Evolutionary conservation across 2,329 filamentous ascomycete genomes (phyloP).

Genomic region (Calonectria leucothoes): DNA sequence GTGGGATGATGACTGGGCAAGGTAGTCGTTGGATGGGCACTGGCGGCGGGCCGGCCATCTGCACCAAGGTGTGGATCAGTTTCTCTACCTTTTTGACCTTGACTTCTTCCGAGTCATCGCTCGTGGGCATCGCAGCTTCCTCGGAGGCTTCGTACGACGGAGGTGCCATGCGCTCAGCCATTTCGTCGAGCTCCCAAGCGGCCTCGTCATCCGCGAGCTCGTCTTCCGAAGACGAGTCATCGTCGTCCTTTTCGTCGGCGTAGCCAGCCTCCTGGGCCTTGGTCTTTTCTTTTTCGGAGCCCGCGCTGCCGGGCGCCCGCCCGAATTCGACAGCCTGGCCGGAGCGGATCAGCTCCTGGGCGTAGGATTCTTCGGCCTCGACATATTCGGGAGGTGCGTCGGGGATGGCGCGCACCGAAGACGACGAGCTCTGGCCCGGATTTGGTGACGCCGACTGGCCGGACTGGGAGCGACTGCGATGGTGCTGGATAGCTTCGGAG

Average conservation of each 20-base stretch:
- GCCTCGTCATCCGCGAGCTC: slow-evolving; percentile 4
- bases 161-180: slow-evolving; percentile 3
- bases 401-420: background rate
- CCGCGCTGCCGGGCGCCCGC: background rate
- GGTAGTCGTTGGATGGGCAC: background rate
- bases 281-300: background rate
- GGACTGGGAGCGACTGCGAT: background rate
- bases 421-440: background rate
- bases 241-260: background rate
- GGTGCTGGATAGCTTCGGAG: slow-evolving; percentile 8
- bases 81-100: slow-evolving; percentile 2
- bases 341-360: background rate
- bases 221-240: background rate
- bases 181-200: slow-evolving; percentile 12
- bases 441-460: background rate
- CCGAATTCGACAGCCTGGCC: background rate
- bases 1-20: slow-evolving; percentile 10
- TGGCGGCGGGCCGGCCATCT: slow-evolving; percentile 7
- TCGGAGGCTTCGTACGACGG: slow-evolving; percentile 5
- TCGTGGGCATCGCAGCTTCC: background rate
- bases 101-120: slow-evolving; percentile 7
- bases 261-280: background rate
- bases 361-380: background rate
- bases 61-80: background rate
- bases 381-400: background rate